Evolutionary conservation across 768 basidiomycete species (phyloP).

Genomic region (Naganishia kalamii): DNA sequence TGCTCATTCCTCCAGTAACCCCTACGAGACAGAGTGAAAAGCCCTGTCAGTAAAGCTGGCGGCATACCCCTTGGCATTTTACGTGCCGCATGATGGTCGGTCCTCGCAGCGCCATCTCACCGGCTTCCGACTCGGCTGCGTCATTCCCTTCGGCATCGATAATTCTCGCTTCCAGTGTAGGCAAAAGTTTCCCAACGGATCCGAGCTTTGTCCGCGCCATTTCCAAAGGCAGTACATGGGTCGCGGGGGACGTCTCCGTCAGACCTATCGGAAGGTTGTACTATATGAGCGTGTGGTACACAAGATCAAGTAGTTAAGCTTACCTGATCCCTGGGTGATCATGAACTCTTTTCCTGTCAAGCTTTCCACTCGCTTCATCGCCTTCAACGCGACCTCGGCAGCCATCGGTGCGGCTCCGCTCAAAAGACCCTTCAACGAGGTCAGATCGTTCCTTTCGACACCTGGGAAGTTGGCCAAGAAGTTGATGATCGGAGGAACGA

Average conservation of each 20-base stretch:
- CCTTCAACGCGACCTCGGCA: constrained; percentile 55
- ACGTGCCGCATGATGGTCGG: constrained; percentile 66
- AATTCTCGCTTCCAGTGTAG: constrained; percentile 69
- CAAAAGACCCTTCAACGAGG: constrained; percentile 55
- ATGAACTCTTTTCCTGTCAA: neutral
- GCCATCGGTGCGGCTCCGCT: constrained; percentile 79
- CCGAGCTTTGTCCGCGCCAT: constrained; percentile 56
- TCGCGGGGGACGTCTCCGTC: constrained; percentile 24
- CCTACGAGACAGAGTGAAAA: neutral
- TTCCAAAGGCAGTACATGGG: constrained; percentile 35
- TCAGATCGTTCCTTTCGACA: constrained; percentile 62
- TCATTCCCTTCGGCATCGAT: constrained; percentile 57
- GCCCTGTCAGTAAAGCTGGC: neutral
- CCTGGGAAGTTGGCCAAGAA: constrained; percentile 61
- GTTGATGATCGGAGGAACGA: constrained; percentile 68
- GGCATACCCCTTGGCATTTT: too few species aligned
- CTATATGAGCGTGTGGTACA: neutral
- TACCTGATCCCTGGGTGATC: constrained; percentile 56
- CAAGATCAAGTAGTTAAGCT: neutral
- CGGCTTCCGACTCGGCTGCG: constrained; percentile 53
- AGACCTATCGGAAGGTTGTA: neutral
- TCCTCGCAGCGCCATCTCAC: constrained; percentile 76
- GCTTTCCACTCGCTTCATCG: constrained; percentile 46
- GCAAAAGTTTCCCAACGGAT: constrained; percentile 61
- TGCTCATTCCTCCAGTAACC: constrained; percentile 68